Percentiles rank a stretch among this genome's conserved stretches.
phyloP scores from a whole-genome alignment of 208 protist species.

The Crithidia brevicula region DNA sequence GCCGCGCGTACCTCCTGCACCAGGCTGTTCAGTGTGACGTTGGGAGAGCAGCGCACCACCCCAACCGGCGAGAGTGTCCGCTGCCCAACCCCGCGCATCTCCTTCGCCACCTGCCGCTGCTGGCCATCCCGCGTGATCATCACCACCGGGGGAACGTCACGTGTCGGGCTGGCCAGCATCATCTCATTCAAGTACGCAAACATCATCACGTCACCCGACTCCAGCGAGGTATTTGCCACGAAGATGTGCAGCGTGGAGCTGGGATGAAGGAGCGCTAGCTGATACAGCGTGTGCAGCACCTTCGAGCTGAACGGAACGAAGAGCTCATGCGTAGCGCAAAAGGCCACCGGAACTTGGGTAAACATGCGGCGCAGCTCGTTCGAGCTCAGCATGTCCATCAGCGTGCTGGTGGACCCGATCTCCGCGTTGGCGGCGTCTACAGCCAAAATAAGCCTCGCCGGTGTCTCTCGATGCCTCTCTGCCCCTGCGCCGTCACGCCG shows the following conservation, averaged over 20 bases:
- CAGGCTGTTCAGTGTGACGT: conserved; percentile 14
- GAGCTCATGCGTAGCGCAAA: conserved; percentile 75
- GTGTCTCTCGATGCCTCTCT: too few relatives aligned
- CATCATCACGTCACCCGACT: conserved; percentile 74
- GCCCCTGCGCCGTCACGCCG: too few relatives aligned
- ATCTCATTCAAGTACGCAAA: conserved; percentile 52
- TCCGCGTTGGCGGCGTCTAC: conserved; percentile 84
- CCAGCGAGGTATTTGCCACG: conserved; percentile 57
- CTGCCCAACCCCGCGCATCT: conserved; percentile 44
- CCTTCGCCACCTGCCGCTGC: conserved; percentile 51
- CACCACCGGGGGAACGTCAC: conserved; percentile 53
- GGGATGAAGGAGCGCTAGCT: conserved; percentile 61
- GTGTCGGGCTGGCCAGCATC: conserved; percentile 20
- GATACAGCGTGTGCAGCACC: conserved; percentile 60
- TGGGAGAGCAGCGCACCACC: background rate
- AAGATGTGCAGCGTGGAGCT: conserved; percentile 75
- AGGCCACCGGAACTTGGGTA: conserved; percentile 41
- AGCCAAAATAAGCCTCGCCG: conserved; percentile 54
- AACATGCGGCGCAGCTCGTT: conserved; percentile 44
- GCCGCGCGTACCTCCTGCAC: conserved; percentile 32
- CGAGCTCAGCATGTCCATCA: conserved; percentile 52
- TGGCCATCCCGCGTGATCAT: conserved; percentile 71
- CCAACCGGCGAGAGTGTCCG: conserved; percentile 7
- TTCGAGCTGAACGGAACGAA: conserved; percentile 73
- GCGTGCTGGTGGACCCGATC: conserved; percentile 28